phyloP scores from a whole-genome alignment of 768 basidiomycete genomes.

The Rhodotorula sphaerocarpa region DNA sequence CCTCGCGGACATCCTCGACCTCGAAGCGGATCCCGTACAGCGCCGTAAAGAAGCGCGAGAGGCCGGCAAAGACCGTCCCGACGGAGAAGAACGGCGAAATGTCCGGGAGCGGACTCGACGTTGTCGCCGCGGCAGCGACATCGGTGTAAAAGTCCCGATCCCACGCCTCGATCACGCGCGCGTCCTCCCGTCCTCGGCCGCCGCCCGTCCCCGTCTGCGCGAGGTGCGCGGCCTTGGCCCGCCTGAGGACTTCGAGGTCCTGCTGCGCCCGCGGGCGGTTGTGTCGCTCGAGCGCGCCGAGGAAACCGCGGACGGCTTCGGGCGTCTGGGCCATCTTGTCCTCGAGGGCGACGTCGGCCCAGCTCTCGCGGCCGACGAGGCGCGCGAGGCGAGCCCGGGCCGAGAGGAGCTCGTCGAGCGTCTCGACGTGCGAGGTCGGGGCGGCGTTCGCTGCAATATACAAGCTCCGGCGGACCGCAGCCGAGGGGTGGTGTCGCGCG shows the following conservation, averaged over 20 bases:
- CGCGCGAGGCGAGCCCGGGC: slow-evolving; percentile 73
- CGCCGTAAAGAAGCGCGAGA: slow-evolving; percentile 78
- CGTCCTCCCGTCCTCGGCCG: slow-evolving; percentile 38
- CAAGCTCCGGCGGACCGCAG: slow-evolving; percentile 69
- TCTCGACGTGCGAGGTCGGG: slow-evolving; percentile 58
- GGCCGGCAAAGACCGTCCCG: slow-evolving; percentile 82
- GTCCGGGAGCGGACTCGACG: slow-evolving; percentile 47
- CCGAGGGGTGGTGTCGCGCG: slow-evolving; percentile 74
- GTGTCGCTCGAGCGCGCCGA: slow-evolving; percentile 69
- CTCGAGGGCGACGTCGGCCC: slow-evolving; percentile 71
- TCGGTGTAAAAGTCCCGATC: slow-evolving; percentile 85
- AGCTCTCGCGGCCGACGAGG: slow-evolving; percentile 76
- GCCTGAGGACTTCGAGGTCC: slow-evolving; percentile 58
- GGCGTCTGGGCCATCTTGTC: slow-evolving; percentile 98
- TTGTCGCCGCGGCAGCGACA: slow-evolving; percentile 28
- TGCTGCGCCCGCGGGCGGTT: slow-evolving; percentile 67
- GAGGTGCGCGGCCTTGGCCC: slow-evolving; percentile 66
- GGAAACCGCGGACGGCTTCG: slow-evolving; percentile 82
- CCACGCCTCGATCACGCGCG: slow-evolving; percentile 76
- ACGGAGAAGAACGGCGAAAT: slow-evolving; percentile 54
- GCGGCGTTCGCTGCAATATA: slow-evolving; percentile 65
- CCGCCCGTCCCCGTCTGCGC: slow-evolving; percentile 23
- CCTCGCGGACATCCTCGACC: slow-evolving; percentile 59
- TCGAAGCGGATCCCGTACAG: slow-evolving; percentile 72
- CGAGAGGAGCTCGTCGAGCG: slow-evolving; percentile 65